Evolutionary conservation across 1,284 basidiomycete genomes (phyloP), one percentile per base, ranked within the genome.

Genomic region (Ustilago vetiveriae): DNA sequence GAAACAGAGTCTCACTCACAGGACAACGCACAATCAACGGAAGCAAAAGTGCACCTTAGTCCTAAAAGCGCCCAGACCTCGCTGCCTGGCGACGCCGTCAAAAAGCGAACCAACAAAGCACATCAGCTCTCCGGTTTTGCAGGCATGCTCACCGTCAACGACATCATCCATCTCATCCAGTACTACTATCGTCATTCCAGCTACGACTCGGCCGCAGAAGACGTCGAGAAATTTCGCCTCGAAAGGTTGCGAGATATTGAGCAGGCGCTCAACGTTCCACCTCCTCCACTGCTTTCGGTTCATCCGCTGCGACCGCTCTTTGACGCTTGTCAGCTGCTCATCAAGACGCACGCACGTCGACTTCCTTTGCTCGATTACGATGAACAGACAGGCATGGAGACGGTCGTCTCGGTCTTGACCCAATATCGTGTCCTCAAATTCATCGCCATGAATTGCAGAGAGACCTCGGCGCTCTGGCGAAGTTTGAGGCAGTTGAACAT

Each of bases 401-500:
- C 97, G 17, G 94, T 99, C 69, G 89, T 98, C 40, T 94, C 91
- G 29, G 94, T 98, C 2, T 85, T 99, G 62, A 99, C 96, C 0
- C 96, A 98, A 83, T 99, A 99, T 80, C 88, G 96, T 26, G 89
- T 98, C 21, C 88, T 99, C 82, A 98, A 98, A 83, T 98, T 98
- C 81, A 96, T 99, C 65, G 90, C 96, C 33, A 95, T 96, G 83
- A 99, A 99, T 82, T 82, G 80, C 53, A 60, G 78, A 10, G 80
- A 82, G 62, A 80, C 76, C 6, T 40, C 65, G 2, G 69, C 68
- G 26, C 59, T 82, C 10, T 89, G 93, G 76, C 83, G 90, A 47
- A 88, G 91, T 22, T 86, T 99, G 2, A 89, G 91, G 33, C 91
- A 89, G 75, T 87, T 97, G 51, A 90, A 90, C 40, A 96, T 99